These are phyloP conservation scores for Cronartium ribicola DNA, from an alignment of 1,284 basidiomycete species.

Conservation along the genomic window DNA sequence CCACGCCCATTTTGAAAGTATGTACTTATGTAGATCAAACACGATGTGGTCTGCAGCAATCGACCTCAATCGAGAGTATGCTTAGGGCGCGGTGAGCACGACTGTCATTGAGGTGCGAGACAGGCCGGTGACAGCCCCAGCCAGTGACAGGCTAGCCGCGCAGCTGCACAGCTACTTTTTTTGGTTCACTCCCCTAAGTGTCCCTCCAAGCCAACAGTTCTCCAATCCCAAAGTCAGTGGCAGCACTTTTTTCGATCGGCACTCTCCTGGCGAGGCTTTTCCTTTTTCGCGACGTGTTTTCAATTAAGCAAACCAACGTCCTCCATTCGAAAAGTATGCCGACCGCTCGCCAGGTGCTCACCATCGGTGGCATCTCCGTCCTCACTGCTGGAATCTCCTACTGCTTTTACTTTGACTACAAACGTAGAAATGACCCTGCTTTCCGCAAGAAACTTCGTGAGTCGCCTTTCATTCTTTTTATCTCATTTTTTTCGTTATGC, in stretches of 20 bases:
- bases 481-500: not conserved
- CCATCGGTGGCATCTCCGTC: constrained; percentile 32
- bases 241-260: not conserved
- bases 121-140: no score
- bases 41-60: no score
- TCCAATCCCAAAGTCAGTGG: not conserved
- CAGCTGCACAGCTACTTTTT: no score
- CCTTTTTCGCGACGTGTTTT: no score
- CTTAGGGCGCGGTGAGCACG: no score
- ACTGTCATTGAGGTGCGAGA: no score
- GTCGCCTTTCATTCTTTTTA: constrained; percentile 45
- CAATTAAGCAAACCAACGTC: no score
- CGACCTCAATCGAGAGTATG: no score
- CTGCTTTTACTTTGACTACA: constrained; percentile 51
- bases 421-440: constrained; percentile 48
- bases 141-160: no score
- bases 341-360: constrained; percentile 29
- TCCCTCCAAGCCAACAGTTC: not conserved
- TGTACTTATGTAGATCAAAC: not conserved
- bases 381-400: constrained; percentile 34
- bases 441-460: constrained; percentile 51
- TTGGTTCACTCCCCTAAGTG: no score
- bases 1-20: not conserved
- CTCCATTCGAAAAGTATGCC: no score
- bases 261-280: no score